Evolutionary conservation across 768 basidiomycete species (phyloP).

Genomic region (Phlebiopsis flavidoalba): DNA sequence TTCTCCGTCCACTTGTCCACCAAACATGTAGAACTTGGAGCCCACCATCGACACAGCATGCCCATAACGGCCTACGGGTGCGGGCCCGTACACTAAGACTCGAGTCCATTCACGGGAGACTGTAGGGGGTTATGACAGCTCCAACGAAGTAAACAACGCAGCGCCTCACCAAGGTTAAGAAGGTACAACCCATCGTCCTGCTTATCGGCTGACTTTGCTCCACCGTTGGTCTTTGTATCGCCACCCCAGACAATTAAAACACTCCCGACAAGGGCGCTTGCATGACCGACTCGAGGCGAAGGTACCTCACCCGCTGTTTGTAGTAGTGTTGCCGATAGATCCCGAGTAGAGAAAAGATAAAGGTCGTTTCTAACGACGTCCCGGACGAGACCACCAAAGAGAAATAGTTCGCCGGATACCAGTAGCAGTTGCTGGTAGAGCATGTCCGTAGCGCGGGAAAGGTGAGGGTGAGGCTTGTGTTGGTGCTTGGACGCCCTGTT

Average conservation of each 20-base stretch:
- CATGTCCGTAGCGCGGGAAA: constrained; percentile 95
- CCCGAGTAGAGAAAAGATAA: constrained; percentile 80
- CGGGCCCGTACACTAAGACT: constrained; percentile 68
- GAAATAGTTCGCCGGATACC: constrained; percentile 85
- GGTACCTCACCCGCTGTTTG: constrained; percentile 90
- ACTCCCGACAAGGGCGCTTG: constrained; percentile 90
- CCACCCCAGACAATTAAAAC: constrained; percentile 98
- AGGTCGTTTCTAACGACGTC: constrained; percentile 90
- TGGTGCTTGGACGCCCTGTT: constrained; percentile 59
- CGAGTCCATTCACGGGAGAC: constrained; percentile 95
- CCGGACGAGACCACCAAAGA: constrained; percentile 95
- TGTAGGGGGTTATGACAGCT: constrained; percentile 24
- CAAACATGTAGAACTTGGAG: constrained; percentile 91
- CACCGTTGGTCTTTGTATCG: constrained; percentile 81
- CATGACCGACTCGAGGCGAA: constrained; percentile 91
- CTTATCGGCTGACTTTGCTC: constrained; percentile 56
- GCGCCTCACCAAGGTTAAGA: constrained; percentile 77
- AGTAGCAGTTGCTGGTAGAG: constrained; percentile 75
- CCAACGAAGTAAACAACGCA: neutral
- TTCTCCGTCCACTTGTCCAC: constrained; percentile 92
- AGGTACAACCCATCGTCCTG: constrained; percentile 94
- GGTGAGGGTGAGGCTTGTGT: constrained; percentile 76
- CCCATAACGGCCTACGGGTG: constrained; percentile 89
- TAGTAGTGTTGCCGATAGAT: constrained; percentile 73
- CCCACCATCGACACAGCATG: constrained; percentile 93